phyloP scores from a whole-genome alignment of 73 alveolate genomes.

The Tetrahymena malaccensis region DNA sequence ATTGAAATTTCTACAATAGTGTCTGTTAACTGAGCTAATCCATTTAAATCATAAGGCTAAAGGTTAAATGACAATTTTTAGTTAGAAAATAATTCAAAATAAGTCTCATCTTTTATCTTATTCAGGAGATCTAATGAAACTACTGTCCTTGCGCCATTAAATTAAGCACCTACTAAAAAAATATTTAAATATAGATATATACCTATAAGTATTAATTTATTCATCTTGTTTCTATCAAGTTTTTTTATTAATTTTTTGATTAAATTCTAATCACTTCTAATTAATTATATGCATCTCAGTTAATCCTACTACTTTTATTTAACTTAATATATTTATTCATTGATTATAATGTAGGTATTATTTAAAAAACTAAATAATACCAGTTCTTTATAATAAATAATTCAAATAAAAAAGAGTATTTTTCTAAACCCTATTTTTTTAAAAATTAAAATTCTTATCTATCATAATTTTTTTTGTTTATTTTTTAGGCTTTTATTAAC shows the following conservation, averaged over 20 bases:
- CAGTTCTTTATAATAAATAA: too few relatives aligned
- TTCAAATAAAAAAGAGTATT: too few relatives aligned
- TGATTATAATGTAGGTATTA: too few relatives aligned
- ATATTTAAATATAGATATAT: not conserved
- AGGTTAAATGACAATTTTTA: not conserved
- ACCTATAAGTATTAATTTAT: not conserved
- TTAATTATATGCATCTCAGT: not conserved
- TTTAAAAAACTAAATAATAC: too few relatives aligned
- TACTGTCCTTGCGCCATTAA: not conserved
- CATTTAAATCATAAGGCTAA: not conserved
- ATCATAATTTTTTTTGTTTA: too few relatives aligned
- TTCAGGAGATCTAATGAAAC: not conserved
- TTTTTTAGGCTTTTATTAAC: too few relatives aligned
- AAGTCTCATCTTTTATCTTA: not conserved
- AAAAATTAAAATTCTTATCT: too few relatives aligned
- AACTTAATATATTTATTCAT: too few relatives aligned
- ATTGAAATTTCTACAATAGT: not conserved
- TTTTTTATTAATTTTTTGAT: not conserved
- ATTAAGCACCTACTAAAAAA: not conserved
- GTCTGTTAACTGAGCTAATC: not conserved
- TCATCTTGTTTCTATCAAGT: not conserved
- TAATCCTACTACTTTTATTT: not conserved
- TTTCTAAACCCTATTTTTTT: too few relatives aligned
- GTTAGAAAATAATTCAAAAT: not conserved
- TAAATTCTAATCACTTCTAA: not conserved